Evolutionary conservation across 1,139 yeast species (phyloP), one percentile per base, ranked within the genome.

Genomic region (Debaryomyces psychrophilus): DNA sequence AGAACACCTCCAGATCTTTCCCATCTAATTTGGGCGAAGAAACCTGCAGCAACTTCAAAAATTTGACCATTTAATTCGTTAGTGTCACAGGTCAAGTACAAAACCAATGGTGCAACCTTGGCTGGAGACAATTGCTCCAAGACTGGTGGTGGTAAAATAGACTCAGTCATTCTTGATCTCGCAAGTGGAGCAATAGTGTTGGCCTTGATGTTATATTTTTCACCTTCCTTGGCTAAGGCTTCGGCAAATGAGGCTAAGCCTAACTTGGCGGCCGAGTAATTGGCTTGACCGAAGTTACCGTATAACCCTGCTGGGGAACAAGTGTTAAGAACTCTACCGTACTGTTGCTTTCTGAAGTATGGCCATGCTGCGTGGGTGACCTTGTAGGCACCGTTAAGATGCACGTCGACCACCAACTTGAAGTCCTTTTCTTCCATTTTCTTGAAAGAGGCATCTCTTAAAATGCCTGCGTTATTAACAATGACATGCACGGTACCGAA

Each of bases 231-330:
- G 35, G 98, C 96, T 59, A 92, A 79, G 26, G 98, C 90, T 70
- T 93, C 97, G 42, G 96, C 87, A 61, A 93, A 83, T 17, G 97
- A 97, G 50, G 92, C 87, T 48, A 90, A 76, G 22, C 90, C 98
- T 53, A 88, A 73, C 70, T 93, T 93, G 38, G 97, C 98, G 37
- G 97, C 95, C 2, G 97, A 84, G 71, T 93, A 93, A 73, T 93
- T 93, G 41, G 97, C 83, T 70, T 93, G 99, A 46, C 99, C 99
- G 70, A 90, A 93, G 73, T 90, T 90, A 56, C 99, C 99, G 65
- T 87, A 93, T 55, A 93, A 77, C 31, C 98, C 98, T 41, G 98
- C 98, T 23, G 98, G 97, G 5, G 97, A 90, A 38, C 96, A 84
- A 17, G 98, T 92, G 76, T 90, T 92, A 60, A 93, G 71, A 58